phyloP scores from a whole-genome alignment of 2,329 filamentous ascomycete species.

The Fusarium sp. region DNA sequence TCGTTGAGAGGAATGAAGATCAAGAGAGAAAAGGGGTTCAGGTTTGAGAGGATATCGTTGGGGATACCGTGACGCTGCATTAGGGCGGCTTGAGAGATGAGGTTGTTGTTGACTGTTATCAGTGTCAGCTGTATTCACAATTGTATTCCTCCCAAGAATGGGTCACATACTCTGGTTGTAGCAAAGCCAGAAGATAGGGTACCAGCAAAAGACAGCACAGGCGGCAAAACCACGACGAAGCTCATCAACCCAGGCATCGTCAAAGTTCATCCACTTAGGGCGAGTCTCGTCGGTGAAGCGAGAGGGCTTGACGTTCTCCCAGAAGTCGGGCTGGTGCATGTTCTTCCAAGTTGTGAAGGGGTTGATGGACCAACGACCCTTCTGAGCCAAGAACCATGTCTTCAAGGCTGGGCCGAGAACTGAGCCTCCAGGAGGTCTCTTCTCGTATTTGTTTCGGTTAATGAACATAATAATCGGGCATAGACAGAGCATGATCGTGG shows the following conservation, averaged over 20 bases:
- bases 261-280: conserved; percentile 79
- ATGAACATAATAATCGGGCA: conserved; percentile 72
- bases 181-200: conserved; percentile 69
- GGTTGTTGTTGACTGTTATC: conserved; percentile 64
- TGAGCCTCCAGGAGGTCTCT: conserved; percentile 71
- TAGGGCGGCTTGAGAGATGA: conserved; percentile 70
- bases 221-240: conserved; percentile 74
- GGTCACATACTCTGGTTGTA: conserved; percentile 55
- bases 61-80: conserved; percentile 77
- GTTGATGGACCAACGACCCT: conserved; percentile 76
- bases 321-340: conserved; percentile 68
- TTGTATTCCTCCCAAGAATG: neutral
- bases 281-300: conserved; percentile 64
- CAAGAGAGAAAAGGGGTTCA: conserved; percentile 78
- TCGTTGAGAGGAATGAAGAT: conserved; percentile 80
- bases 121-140: conserved; percentile 23
- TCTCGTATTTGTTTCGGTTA: conserved; percentile 68
- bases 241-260: conserved; percentile 83
- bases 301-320: conserved; percentile 76
- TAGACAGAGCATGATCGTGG: conserved; percentile 71
- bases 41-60: conserved; percentile 80
- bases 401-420: conserved; percentile 73
- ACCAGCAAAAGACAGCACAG: conserved; percentile 76
- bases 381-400: conserved; percentile 70
- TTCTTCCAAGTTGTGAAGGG: conserved; percentile 68